Evolutionary conservation across 305 asterid genomes (phyloP).

Genomic region (Fraxinus sp.): DNA sequence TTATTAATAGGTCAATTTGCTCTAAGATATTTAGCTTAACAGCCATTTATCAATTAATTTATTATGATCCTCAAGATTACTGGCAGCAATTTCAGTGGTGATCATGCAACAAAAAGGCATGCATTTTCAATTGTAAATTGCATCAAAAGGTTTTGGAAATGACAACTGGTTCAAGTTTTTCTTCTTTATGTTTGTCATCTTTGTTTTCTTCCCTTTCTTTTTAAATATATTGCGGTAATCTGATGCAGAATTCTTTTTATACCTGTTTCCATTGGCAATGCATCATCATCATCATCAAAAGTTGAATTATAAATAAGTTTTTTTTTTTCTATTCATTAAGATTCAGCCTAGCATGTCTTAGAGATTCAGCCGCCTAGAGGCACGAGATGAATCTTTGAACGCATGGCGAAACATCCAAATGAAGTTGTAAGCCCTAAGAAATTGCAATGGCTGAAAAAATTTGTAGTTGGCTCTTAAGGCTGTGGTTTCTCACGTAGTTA

Average conservation of each 20-base stretch:
- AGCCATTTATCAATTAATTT: neutral
- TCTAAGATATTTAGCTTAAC: slow-evolving; percentile 18
- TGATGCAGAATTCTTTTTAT: slow-evolving; percentile 43
- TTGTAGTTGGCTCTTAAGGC: neutral
- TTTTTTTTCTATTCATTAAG: slow-evolving; percentile 8
- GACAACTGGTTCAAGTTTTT: slow-evolving; percentile 31
- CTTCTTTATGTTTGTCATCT: slow-evolving; percentile 26
- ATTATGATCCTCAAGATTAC: slow-evolving; percentile 2
- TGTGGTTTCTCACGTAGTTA: neutral
- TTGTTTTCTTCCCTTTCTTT: slow-evolving; percentile 40
- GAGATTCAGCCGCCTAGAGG: neutral
- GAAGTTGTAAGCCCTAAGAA: neutral
- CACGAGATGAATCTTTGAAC: neutral
- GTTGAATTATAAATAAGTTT: neutral
- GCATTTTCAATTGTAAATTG: slow-evolving; percentile 24
- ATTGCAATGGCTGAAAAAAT: neutral
- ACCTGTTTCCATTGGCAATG: slow-evolving; percentile 22
- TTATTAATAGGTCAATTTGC: slow-evolving; percentile 2
- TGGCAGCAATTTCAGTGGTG: slow-evolving; percentile 40
- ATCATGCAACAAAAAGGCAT: slow-evolving; percentile 33
- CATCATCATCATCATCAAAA: slow-evolving; percentile 30
- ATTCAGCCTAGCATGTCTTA: slow-evolving; percentile 21
- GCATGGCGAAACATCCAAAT: neutral
- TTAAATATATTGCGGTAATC: slow-evolving; percentile 46
- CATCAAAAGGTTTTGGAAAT: slow-evolving; percentile 17